Percentiles rank a stretch among this genome's conserved stretches.
These are phyloP conservation scores for Dovyalis caffra DNA, from an alignment of 345 rosid genomes.

Conservation along the genomic window DNA sequence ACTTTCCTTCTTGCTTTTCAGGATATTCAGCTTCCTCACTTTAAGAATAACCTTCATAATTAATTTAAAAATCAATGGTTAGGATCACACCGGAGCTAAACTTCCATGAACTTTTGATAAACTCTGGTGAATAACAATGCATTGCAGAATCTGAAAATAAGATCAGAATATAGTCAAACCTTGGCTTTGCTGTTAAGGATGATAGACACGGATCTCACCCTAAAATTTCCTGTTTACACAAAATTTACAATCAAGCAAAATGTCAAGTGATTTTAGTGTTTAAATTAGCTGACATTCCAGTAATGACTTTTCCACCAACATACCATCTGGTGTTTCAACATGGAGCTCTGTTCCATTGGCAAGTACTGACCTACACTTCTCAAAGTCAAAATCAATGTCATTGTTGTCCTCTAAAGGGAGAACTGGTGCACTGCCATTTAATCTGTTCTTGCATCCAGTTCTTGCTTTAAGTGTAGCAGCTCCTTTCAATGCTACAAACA, in stretches of 20 bases:
- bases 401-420: slow-evolving; percentile 64
- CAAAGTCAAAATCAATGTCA: slow-evolving; percentile 55
- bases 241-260: no score
- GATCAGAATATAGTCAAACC: slow-evolving; percentile 35
- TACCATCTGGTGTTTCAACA: slow-evolving; percentile 82
- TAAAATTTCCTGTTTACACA: slow-evolving; percentile 61
- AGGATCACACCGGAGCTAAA: no score
- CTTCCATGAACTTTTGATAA: no score
- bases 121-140: neutral
- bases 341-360: slow-evolving; percentile 72
- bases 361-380: slow-evolving; percentile 52
- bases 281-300: neutral
- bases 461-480: slow-evolving; percentile 85
- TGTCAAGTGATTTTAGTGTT: no score
- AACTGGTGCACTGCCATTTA: slow-evolving; percentile 54
- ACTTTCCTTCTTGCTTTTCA: slow-evolving; percentile 74
- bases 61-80: neutral
- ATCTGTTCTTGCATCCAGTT: slow-evolving; percentile 59
- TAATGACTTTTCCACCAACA: neutral
- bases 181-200: slow-evolving; percentile 51
- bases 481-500: slow-evolving; percentile 65
- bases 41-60: slow-evolving; percentile 62
- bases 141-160: neutral
- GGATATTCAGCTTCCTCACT: slow-evolving; percentile 58
- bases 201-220: slow-evolving; percentile 59